Conservation (phyloP, 2,329 filamentous ascomycete genomes). For the Ascochyta rabiei region DNA sequence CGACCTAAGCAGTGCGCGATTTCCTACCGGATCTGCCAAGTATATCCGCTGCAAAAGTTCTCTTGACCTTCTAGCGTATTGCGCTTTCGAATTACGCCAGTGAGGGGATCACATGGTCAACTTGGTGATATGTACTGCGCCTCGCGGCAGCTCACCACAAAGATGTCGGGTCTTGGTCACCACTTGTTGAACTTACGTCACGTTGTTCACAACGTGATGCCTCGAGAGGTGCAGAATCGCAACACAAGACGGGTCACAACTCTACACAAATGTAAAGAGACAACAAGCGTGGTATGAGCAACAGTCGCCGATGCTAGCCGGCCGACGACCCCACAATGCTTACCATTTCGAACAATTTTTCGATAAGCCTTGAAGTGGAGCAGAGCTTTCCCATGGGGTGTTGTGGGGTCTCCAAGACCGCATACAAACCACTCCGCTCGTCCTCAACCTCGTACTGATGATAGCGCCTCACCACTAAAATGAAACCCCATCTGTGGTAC, state of each 20-base stretch:
- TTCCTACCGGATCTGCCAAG: conserved; percentile 5
- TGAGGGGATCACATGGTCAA: not conserved
- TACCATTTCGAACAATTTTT: not conserved
- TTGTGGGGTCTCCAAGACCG: conserved; percentile 1
- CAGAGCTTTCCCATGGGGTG: conserved; percentile 10
- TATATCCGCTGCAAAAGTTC: conserved; percentile 12
- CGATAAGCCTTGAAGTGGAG: conserved; percentile 1
- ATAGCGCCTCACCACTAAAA: not conserved
- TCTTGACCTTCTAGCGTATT: conserved; percentile 22
- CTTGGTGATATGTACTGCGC: conserved; percentile 4
- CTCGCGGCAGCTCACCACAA: not conserved
- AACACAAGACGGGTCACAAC: not conserved
- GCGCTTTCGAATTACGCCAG: conserved; percentile 5
- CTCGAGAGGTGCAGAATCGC: not conserved
- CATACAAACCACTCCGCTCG: not conserved
- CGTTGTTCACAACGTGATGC: not conserved
- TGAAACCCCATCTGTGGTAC: not conserved
- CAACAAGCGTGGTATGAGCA: not conserved
- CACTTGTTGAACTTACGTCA: not conserved
- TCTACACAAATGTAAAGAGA: not conserved
- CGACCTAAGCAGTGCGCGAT: conserved; percentile 9
- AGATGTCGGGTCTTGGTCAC: not conserved
- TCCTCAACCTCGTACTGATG: not conserved
- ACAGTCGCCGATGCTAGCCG: not conserved
- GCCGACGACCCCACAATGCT: not conserved